Base-by-base conservation (phyloP, 2,329 filamentous ascomycete genomes). In the Colletotrichum tropicale region DNA sequence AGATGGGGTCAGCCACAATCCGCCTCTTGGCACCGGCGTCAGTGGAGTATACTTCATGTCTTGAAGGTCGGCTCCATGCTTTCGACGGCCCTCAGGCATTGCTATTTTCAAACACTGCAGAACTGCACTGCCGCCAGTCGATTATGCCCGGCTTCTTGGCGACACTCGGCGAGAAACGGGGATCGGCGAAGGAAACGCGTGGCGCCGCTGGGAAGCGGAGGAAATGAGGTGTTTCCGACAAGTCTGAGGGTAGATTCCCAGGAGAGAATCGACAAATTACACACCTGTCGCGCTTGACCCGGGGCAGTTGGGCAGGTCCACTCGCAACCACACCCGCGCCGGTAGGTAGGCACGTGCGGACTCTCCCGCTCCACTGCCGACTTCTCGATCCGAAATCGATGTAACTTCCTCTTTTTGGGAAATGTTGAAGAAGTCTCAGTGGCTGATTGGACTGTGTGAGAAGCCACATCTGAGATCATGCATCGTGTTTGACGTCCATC, bases 1-100 rank as follows among this genome's bases (percentile, higher is more conserved):
- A 65, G 28, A n/a, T 34, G 56, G 43, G 56, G 68, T 72, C 64
- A 75, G 72, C 56, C 70, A 58, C 56, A 38, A 24, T 72, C 69
- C 34, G 7, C 32, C n/a, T 26, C 64, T 68, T 73, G 64, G 70
- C 70, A 52, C 12, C 28, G 32, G 28, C 56, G 48, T 43, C 32
- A 56, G 28, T n/a, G 10, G 36, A 38, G 16, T 1, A 18, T 68
- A 60, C 34, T 15, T 28, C 48, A 5, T 26, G 43, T 28, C 56
- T 12, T 30, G 26, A 30, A 18, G 55, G 24, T 28, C 16, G 43
- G 12, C 12, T 52, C n/a, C 6, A 21, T 52, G 43, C 18, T 30
- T 12, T 26, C 26, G 24, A n/a, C 56, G 9, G 56, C 16, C 26
- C 28, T 30, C 28, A 16, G 56, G 16, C 13, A 2, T 18, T 61